A percentile compares a stretch with the other conserved stretches of the same genome.
These are phyloP conservation scores for Chalciporus pseudorubinellus DNA, from an alignment of 768 basidiomycete species.

Conservation along the genomic window DNA sequence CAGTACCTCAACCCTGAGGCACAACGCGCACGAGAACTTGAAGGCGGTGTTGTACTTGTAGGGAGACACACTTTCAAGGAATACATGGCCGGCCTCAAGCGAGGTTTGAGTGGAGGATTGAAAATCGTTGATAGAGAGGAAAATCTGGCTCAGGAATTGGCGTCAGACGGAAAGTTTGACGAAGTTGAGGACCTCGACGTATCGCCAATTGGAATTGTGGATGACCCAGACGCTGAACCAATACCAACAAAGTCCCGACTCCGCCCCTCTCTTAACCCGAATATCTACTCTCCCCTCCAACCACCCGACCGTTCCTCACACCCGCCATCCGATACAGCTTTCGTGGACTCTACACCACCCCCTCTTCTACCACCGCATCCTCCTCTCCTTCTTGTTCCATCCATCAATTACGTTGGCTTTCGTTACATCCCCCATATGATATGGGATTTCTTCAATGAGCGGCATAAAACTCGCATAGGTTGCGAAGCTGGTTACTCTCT, in stretches of 20 bases:
- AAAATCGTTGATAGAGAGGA: slow-evolving; percentile 72
- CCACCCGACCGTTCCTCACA: slow-evolving; percentile 21
- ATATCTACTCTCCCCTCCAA: slow-evolving; percentile 34
- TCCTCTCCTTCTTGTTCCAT: slow-evolving; percentile 75
- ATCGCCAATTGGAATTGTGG: slow-evolving; percentile 22
- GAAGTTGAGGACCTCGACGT: slow-evolving; percentile 46
- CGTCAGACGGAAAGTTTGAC: slow-evolving; percentile 76
- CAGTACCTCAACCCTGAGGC: slow-evolving; percentile 52
- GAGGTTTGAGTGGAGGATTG: slow-evolving; percentile 79
- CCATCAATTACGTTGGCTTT: slow-evolving; percentile 75
- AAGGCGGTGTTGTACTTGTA: slow-evolving; percentile 83
- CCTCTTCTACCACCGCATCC: slow-evolving; percentile 66
- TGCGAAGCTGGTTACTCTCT: slow-evolving; percentile 79
- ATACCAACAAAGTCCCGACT: slow-evolving; percentile 42
- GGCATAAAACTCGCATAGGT: slow-evolving; percentile 74
- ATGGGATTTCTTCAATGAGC: slow-evolving; percentile 89
- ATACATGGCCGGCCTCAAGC: slow-evolving; percentile 82
- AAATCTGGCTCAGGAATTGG: slow-evolving; percentile 59
- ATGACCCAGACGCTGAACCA: slow-evolving; percentile 35
- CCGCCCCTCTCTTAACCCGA: slow-evolving; percentile 32
- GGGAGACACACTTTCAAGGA: slow-evolving; percentile 94
- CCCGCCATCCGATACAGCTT: slow-evolving; percentile 20
- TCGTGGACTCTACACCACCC: slow-evolving; percentile 47
- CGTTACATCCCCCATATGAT: slow-evolving; percentile 86
- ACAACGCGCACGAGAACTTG: slow-evolving; percentile 55